Percentiles rank a stretch among this genome's conserved stretches.
These are phyloP conservation scores for Casaregolazyma suthepensis DNA, from an alignment of 1,139 yeast genomes.

Conservation along the genomic window DNA sequence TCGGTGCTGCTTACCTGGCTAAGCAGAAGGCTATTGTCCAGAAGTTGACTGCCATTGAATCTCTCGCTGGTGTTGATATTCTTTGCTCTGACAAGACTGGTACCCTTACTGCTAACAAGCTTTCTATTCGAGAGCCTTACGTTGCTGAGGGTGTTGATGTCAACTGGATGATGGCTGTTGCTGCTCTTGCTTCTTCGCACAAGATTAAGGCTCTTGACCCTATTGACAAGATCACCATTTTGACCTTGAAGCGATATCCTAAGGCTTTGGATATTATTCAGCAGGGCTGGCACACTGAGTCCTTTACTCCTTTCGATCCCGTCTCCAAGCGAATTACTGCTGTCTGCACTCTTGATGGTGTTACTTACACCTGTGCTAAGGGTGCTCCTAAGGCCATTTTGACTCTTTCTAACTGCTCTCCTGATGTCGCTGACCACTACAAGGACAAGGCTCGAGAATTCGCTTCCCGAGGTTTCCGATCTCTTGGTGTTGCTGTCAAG, in stretches of 20 bases:
- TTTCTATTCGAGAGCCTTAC: conserved; percentile 57
- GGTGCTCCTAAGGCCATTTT: conserved; percentile 99
- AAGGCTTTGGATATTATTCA: conserved; percentile 93
- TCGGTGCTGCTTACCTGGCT: conserved; percentile 93
- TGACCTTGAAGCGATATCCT: conserved; percentile 49
- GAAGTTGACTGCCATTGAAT: conserved; percentile 85
- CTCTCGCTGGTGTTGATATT: conserved; percentile 90
- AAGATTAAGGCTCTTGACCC: conserved; percentile 69
- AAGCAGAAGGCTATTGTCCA: conserved; percentile 90
- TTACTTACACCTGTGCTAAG: conserved; percentile 89
- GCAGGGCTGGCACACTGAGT: conserved; percentile 83
- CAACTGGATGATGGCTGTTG: conserved; percentile 66
- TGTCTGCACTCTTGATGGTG: conserved; percentile 94
- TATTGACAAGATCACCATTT: conserved; percentile 56
- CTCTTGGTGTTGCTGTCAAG: conserved; percentile 98
- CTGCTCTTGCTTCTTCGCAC: conserved; percentile 65
- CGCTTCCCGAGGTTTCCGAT: conserved; percentile 98
- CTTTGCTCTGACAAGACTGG: conserved; percentile 94
- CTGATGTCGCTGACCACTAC: conserved; percentile 90
- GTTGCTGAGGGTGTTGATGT: conserved; percentile 61
- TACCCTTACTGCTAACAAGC: conserved; percentile 89
- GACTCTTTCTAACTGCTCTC: conserved; percentile 94
- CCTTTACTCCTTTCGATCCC: conserved; percentile 97
- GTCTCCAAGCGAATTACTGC: conserved; percentile 96
- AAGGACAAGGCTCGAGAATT: conserved; percentile 96